These are phyloP conservation scores for Xylariaceae sp. DNA, from an alignment of 2,329 filamentous ascomycete genomes.

Conservation along the genomic window DNA sequence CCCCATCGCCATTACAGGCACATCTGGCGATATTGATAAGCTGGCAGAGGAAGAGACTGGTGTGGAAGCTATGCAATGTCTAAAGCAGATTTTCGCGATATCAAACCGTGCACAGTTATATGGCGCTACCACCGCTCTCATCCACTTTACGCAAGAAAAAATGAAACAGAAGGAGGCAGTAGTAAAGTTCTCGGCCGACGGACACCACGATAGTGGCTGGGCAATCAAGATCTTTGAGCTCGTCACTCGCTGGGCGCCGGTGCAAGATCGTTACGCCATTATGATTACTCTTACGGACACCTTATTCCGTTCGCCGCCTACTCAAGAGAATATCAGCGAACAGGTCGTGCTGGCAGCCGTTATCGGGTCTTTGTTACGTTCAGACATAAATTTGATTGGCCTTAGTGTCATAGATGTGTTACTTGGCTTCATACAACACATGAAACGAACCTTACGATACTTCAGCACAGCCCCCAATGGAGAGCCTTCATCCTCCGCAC, in stretches of 20 bases:
- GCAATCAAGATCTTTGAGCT: constrained; percentile 77
- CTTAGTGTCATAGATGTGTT: constrained; percentile 95
- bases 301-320: constrained; percentile 64
- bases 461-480: constrained; percentile 36
- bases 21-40: constrained; percentile 83
- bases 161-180: constrained; percentile 51
- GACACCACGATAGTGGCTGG: constrained; percentile 62
- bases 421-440: constrained; percentile 78
- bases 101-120: constrained; percentile 82
- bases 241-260: constrained; percentile 82
- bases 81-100: constrained; percentile 80
- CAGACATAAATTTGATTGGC: constrained; percentile 89
- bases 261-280: constrained; percentile 92
- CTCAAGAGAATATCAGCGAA: constrained; percentile 68
- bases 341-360: constrained; percentile 75
- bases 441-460: constrained; percentile 72
- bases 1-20: constrained; percentile 71
- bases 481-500: constrained; percentile 28
- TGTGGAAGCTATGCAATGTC: constrained; percentile 77
- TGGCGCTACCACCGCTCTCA: constrained; percentile 67
- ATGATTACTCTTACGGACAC: constrained; percentile 78
- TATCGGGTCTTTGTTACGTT: constrained; percentile 78
- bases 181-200: constrained; percentile 47
- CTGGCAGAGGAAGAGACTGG: constrained; percentile 87
- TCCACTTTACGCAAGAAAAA: constrained; percentile 70